Conservation (phyloP, 345 rosid species). For the Punica granatum region DNA sequence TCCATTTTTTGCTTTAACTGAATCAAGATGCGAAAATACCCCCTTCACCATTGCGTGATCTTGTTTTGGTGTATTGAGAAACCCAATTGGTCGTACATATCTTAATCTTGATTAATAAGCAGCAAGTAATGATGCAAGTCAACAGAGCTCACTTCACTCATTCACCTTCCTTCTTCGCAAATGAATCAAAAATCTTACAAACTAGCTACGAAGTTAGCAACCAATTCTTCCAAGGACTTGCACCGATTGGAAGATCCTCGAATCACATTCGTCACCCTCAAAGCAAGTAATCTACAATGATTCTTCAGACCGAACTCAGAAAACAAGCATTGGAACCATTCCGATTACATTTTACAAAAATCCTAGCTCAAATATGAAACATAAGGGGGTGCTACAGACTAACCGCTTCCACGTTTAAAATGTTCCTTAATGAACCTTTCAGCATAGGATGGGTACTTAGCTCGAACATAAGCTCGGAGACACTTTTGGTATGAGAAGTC, state of each 20-base stretch:
- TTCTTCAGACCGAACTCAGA: background rate
- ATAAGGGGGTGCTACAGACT: background rate
- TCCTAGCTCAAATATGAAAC: conserved; percentile 1
- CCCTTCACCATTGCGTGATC: too few relatives aligned
- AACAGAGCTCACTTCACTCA: background rate
- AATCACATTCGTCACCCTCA: background rate
- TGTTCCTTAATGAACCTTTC: conserved; percentile 77
- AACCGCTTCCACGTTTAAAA: conserved; percentile 57
- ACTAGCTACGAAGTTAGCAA: background rate
- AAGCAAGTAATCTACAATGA: background rate
- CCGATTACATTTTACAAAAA: background rate
- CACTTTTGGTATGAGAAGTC: conserved; percentile 96
- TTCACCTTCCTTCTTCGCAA: background rate
- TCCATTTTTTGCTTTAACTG: too few relatives aligned
- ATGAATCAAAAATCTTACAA: background rate
- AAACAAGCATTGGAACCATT: background rate
- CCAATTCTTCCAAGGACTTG: background rate
- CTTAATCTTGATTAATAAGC: too few relatives aligned
- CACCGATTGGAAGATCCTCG: background rate
- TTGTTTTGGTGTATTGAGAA: too few relatives aligned
- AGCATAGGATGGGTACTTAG: conserved; percentile 58
- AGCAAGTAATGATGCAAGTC: too few relatives aligned
- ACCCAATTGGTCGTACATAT: too few relatives aligned
- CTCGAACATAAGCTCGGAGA: conserved; percentile 65
- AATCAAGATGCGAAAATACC: too few relatives aligned